Base-by-base conservation (phyloP, 179 eudicot species). In the Spergularia azorica region DNA sequence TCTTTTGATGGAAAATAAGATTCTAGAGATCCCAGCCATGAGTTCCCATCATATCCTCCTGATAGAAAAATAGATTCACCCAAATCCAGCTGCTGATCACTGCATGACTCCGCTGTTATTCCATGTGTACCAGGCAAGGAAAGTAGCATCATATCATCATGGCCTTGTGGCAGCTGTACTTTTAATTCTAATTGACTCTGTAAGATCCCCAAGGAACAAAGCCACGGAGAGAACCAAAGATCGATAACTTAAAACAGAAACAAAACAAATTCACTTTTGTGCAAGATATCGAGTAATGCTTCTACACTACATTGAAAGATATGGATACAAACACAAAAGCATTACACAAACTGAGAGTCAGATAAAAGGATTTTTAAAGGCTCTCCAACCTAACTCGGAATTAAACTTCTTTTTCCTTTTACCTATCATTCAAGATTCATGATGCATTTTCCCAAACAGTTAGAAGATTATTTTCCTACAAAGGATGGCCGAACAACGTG, bases 11-110 rank as follows among this genome's bases (percentile, higher is more conserved):
- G 93, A 67, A 85, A 89, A 76, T 89, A 93, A 67, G 84, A 79
- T 54, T 89, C 88, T 76, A 93, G 77, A 39, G 93, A 72, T 57
- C 93, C 84, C 76, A 86, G 79, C 89, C 90, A 92, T 18, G 84
- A 81, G 46, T 57, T 48, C 65, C 98, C 98, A 87, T 93, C 92
- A 82, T 78, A 88, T 59, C 98, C 98, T 75, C 98, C 97, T 59
- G 85, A 68, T 38, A 93, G 50, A 79, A 80, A 83, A 63, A 93
- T 90, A 14, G 69, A 75, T 75, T 75, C 89, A 56, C 85, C 78
- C 54, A 81, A 70, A 51, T 86, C 83, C 70, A 76, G 77, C 46
- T 72, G 75, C 79, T 67, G 80, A 67, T 88, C 85, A 72, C 78
- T 75, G 79, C 59, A 62, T 16, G 84, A 71, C 69, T 79, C 85